Evolutionary conservation across 768 basidiomycete species (phyloP).

Genomic region (Porphyrellus cyaneotinctus): DNA sequence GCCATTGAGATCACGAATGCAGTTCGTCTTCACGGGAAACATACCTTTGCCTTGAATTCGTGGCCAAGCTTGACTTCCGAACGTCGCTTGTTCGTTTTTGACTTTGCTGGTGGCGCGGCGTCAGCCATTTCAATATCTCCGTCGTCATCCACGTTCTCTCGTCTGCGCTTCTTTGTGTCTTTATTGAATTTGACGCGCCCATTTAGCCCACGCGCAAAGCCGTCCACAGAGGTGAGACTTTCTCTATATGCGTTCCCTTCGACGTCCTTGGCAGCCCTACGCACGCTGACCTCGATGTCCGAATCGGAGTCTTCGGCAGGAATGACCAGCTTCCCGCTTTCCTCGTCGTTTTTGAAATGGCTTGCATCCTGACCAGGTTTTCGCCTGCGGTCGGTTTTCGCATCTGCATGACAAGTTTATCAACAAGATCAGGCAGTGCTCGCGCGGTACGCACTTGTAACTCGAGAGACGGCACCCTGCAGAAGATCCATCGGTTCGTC

Average conservation of each 20-base stretch:
- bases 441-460: constrained; percentile 54
- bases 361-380: constrained; percentile 85
- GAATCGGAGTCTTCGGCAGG: constrained; percentile 52
- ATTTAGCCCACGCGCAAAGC: constrained; percentile 77
- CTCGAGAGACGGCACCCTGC: constrained; percentile 66
- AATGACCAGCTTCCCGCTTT: constrained; percentile 78
- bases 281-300: constrained; percentile 39
- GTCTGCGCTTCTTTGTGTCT: constrained; percentile 88
- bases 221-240: constrained; percentile 79
- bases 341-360: constrained; percentile 82
- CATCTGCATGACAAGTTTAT: constrained; percentile 32
- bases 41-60: constrained; percentile 95
- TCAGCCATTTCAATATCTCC: constrained; percentile 78
- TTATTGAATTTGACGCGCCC: constrained; percentile 95
- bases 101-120: constrained; percentile 40
- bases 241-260: constrained; percentile 83
- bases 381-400: constrained; percentile 48
- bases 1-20: constrained; percentile 4
- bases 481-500: constrained; percentile 96
- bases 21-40: constrained; percentile 20
- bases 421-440: background rate
- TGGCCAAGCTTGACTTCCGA: constrained; percentile 64
- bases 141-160: constrained; percentile 58
- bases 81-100: constrained; percentile 50
- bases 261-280: constrained; percentile 45